Conservation (phyloP, 139 green algal species). For the Tetraselmis striata region DNA sequence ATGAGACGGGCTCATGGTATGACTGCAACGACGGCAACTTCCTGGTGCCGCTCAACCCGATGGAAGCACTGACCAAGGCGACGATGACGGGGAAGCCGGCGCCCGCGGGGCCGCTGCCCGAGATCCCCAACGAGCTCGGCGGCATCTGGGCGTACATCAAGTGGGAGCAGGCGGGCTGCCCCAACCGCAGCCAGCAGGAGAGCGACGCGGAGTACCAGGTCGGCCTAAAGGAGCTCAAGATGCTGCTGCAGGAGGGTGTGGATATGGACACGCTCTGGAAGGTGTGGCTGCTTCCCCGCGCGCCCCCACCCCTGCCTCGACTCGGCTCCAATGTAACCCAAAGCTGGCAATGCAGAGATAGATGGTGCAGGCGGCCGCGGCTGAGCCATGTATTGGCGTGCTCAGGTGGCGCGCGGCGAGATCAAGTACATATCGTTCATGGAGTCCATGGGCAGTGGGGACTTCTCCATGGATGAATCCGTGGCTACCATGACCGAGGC, state of each 20-base stretch:
- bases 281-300: too few relatives aligned
- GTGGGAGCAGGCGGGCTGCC: slow-evolving; percentile 78
- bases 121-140: slow-evolving; percentile 81
- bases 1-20: slow-evolving; percentile 38
- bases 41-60: slow-evolving; percentile 49
- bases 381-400: too few relatives aligned
- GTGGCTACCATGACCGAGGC: not conserved
- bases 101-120: slow-evolving; percentile 15
- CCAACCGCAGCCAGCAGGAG: slow-evolving; percentile 49
- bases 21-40: slow-evolving; percentile 84
- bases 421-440: slow-evolving; percentile 5
- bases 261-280: not conserved
- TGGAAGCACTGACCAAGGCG: not conserved
- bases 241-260: slow-evolving; percentile 33
- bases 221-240: slow-evolving; percentile 51
- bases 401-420: slow-evolving; percentile 11
- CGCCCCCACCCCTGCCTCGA: too few relatives aligned
- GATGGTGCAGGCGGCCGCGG: slow-evolving; percentile 25
- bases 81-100: slow-evolving; percentile 10
- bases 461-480: not conserved
- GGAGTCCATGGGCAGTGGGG: not conserved
- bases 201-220: slow-evolving; percentile 51
- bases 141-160: slow-evolving; percentile 93
- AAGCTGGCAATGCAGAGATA: too few relatives aligned
- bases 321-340: too few relatives aligned